Percentiles rank a stretch among this genome's conserved stretches.
These are phyloP conservation scores for Harringtonia lauricola DNA, from an alignment of 2,329 filamentous ascomycete species.

Conservation along the genomic window DNA sequence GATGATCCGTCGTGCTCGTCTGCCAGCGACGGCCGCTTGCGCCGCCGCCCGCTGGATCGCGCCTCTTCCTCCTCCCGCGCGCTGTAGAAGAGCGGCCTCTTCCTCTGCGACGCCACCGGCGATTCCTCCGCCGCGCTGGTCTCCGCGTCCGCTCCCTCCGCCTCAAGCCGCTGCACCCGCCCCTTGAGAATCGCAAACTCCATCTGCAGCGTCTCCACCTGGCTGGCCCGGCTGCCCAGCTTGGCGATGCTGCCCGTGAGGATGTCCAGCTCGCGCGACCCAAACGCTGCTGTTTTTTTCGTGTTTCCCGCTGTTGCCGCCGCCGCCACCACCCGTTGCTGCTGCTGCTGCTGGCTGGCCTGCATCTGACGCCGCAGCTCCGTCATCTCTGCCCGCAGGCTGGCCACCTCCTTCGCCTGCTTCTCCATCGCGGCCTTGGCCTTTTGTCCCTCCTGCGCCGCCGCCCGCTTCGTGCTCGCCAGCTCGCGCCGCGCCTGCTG, in stretches of 20 bases:
- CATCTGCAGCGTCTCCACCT: slow-evolving; percentile 29
- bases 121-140: background rate
- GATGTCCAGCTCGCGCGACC: slow-evolving; percentile 26
- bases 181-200: slow-evolving; percentile 28
- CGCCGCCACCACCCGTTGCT: background rate
- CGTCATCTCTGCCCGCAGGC: slow-evolving; percentile 22
- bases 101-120: too few relatives aligned
- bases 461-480: slow-evolving; percentile 13
- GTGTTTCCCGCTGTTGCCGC: background rate
- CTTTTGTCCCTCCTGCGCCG: slow-evolving; percentile 1
- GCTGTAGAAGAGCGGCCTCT: too few relatives aligned
- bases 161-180: slow-evolving; percentile 24
- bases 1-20: too few relatives aligned
- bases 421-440: slow-evolving; percentile 13
- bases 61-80: too few relatives aligned
- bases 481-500: slow-evolving; percentile 14
- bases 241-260: slow-evolving; percentile 26
- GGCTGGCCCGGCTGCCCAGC: slow-evolving; percentile 24
- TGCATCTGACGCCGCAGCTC: slow-evolving; percentile 19
- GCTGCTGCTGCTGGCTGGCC: slow-evolving; percentile 13
- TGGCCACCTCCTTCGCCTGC: slow-evolving; percentile 20
- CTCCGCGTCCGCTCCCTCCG: background rate
- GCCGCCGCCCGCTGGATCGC: too few relatives aligned
- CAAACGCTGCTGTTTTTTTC: slow-evolving; percentile 10
- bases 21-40: too few relatives aligned